A percentile compares a stretch with the other conserved stretches of the same genome.
Evolutionary conservation across 345 rosid genomes (phyloP).

Genomic region (Dipteronia sinensis): DNA sequence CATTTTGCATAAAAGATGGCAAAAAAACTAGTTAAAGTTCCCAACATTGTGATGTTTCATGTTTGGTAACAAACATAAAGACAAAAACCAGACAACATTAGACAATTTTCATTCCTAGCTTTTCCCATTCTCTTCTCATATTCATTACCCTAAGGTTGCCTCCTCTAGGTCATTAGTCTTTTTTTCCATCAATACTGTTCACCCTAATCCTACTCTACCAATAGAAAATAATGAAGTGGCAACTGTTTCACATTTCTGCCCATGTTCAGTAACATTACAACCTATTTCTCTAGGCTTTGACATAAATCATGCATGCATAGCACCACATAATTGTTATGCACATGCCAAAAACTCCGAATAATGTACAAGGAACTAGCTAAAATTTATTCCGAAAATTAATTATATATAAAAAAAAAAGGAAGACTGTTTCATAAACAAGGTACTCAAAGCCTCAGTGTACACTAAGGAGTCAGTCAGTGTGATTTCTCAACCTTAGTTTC

Average conservation of each 20-base stretch:
- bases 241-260: not conserved
- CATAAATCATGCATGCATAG: not conserved
- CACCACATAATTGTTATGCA: not conserved
- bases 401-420: too few species aligned
- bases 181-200: not conserved
- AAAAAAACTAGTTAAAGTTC: not conserved
- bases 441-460: not conserved
- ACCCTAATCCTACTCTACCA: not conserved
- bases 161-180: not conserved
- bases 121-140: not conserved
- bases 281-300: not conserved
- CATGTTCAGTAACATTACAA: not conserved
- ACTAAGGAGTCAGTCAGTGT: not conserved
- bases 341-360: not conserved
- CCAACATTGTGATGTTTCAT: not conserved
- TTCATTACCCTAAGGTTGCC: not conserved
- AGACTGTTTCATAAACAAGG: not conserved
- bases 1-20: not conserved
- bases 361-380: not conserved
- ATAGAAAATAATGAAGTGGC: not conserved
- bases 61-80: conserved; percentile 7
- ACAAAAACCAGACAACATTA: not conserved
- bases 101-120: not conserved
- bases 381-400: not conserved
- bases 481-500: not conserved